Evolutionary conservation across 371 early-diverging fungal genomes (phyloP).

Genomic region (Mortierella sp.): DNA sequence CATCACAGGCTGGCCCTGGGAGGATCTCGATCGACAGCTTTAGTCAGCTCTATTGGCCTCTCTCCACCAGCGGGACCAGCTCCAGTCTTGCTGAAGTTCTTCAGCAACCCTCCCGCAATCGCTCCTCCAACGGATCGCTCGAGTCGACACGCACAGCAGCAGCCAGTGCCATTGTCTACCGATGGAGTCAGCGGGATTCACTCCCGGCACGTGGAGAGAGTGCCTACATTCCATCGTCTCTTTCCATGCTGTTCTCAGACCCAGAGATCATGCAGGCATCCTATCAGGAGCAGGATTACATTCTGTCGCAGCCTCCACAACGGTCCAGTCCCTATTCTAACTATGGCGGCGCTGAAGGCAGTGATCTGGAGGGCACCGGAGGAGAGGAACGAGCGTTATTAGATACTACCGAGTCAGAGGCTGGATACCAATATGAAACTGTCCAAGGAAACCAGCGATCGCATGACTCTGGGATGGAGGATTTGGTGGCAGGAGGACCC

Average conservation of each 20-base stretch:
- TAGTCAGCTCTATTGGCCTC: too few species aligned
- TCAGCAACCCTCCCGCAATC: constrained; percentile 6
- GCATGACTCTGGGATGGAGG: too few species aligned
- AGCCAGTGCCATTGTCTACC: constrained; percentile 23
- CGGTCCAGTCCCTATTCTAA: not conserved
- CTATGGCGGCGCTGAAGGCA: not conserved
- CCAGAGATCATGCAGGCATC: constrained; percentile 35
- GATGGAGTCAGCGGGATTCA: constrained; percentile 8
- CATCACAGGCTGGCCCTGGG: not conserved
- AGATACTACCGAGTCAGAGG: not conserved
- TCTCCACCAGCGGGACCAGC: constrained; percentile 2
- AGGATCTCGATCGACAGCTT: not conserved
- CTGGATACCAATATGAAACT: constrained; percentile 28
- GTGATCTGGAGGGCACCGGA: not conserved
- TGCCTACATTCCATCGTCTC: constrained; percentile 43
- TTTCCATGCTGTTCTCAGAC: constrained; percentile 47
- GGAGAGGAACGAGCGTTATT: constrained; percentile 9
- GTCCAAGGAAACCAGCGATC: not conserved
- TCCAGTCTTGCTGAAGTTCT: constrained; percentile 2
- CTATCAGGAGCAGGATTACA: constrained; percentile 23
- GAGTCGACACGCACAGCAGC: constrained; percentile 39
- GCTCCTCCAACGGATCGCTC: too few species aligned
- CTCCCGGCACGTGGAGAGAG: constrained; percentile 23
- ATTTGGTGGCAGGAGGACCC: constrained; percentile 11
- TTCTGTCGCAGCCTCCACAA: constrained; percentile 11